Evolutionary conservation across 108 stramenopile genomes (phyloP).

Genomic region (Parietichytrium sp.): DNA sequence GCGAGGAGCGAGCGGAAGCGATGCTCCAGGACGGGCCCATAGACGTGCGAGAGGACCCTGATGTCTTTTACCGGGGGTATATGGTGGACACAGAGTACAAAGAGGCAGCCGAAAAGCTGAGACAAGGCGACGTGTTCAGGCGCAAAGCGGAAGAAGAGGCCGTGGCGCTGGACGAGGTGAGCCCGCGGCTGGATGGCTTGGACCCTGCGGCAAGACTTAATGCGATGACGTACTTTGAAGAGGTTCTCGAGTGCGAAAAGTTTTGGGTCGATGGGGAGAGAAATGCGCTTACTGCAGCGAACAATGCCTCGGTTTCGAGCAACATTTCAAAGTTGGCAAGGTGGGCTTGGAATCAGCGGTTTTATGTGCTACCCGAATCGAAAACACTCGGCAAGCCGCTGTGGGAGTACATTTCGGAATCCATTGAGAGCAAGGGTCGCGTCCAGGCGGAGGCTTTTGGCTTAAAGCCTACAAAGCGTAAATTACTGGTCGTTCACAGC

Average conservation of each 20-base stretch:
- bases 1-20: background rate
- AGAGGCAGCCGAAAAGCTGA: background rate
- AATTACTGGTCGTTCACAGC: background rate
- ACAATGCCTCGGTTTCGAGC: background rate
- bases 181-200: background rate
- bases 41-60: background rate
- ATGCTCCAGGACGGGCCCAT: background rate
- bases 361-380: background rate
- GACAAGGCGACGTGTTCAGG: background rate
- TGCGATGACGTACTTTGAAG: background rate
- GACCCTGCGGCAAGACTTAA: background rate
- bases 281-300: background rate
- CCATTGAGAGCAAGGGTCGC: background rate
- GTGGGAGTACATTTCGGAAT: background rate
- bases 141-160: background rate
- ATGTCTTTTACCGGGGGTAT: background rate
- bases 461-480: background rate
- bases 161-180: background rate
- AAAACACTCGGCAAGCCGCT: background rate
- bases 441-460: background rate
- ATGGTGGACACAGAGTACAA: background rate
- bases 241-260: background rate
- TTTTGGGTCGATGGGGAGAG: background rate
- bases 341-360: constrained; percentile 22
- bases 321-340: background rate